Evolutionary conservation across 495 filamentous ascomycete species (phyloP), one percentile per base, ranked within the genome.

Genomic region (Chaetomium fimeti): DNA sequence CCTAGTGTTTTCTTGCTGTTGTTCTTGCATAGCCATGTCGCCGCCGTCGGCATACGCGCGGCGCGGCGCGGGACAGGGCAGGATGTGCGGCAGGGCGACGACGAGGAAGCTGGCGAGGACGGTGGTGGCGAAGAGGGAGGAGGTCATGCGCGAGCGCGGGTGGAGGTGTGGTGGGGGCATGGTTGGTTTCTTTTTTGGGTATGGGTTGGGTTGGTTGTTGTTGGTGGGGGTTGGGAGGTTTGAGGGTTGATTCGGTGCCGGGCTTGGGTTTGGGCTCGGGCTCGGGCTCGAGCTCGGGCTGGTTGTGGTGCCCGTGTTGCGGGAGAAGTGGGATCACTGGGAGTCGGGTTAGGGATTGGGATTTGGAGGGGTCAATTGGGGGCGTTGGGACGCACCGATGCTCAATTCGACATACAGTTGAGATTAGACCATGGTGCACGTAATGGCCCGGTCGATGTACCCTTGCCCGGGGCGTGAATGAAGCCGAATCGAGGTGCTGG

Each of bases 91-190:
- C 57, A 96, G 81, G 48, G 84, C 90, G 64, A 98, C 94, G 62
- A 97, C 91, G 67, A 96, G 82, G 73, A 98, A 95, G 66, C 89
- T 91, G 25, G 91, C 85, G n/a, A 89, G 79, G 42, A 97, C 83
- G n/a, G 92, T 97, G n/a, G 88, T 90, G 53, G 91, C 91, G 80
- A 98, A 98, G 29, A 98, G 88, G 28, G 92, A 91, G 55, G 87
- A 90, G 64, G 94, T 98, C 74, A 89, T 87, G 72, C 91, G 88
- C 57, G 92, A 97, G 69, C 91, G 87, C 8, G 94, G 94, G 77
- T 98, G 94, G 32, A 98, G 89, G 79, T 91, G 87, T 42, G 91
- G 91, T 51, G 91, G 91, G 59, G 93, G 89, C 92, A 97, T 96
- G 8, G 6, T 62, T 43, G 16, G 5, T 43, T 18, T 11, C 18